These are phyloP conservation scores for Vigna nakashimae DNA, from an alignment of 306 rosid species.

Conservation along the genomic window DNA sequence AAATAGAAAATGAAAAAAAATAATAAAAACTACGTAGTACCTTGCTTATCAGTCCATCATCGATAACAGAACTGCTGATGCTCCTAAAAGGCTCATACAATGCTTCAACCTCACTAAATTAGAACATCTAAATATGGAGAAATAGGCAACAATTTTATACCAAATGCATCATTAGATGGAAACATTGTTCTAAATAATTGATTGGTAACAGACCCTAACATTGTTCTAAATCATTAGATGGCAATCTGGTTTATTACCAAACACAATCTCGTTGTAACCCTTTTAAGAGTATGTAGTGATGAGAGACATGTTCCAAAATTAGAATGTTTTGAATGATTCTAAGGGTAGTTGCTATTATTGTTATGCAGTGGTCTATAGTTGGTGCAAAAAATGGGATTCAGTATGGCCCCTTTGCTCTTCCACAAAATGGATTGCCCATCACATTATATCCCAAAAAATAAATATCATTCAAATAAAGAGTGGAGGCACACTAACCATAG, in stretches of 20 bases:
- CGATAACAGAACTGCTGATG: slow-evolving; percentile 91
- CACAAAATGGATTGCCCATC: slow-evolving; percentile 87
- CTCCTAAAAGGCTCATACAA: slow-evolving; percentile 90
- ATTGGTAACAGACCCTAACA: neutral
- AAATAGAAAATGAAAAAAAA: neutral
- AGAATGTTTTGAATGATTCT: too few species aligned
- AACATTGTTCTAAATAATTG: slow-evolving; percentile 14
- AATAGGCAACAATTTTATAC: slow-evolving; percentile 20
- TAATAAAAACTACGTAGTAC: slow-evolving; percentile 45
- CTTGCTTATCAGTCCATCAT: slow-evolving; percentile 95
- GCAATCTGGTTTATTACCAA: slow-evolving; percentile 20
- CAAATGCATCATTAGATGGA: slow-evolving; percentile 20
- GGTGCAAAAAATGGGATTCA: slow-evolving; percentile 81
- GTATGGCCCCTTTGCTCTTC: slow-evolving; percentile 94
- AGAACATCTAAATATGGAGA: slow-evolving; percentile 22
- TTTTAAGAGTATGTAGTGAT: neutral
- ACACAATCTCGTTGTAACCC: neutral
- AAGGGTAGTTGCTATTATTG: neutral
- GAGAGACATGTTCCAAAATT: neutral
- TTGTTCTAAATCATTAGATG: neutral
- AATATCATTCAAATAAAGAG: neutral
- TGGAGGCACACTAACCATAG: slow-evolving; percentile 20
- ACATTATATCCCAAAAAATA: slow-evolving; percentile 54
- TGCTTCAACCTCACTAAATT: slow-evolving; percentile 89
- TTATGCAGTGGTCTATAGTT: slow-evolving; percentile 69